These are phyloP conservation scores for Pythium scleroteichum DNA, from an alignment of 352 stramenopile genomes.

Conservation along the genomic window DNA sequence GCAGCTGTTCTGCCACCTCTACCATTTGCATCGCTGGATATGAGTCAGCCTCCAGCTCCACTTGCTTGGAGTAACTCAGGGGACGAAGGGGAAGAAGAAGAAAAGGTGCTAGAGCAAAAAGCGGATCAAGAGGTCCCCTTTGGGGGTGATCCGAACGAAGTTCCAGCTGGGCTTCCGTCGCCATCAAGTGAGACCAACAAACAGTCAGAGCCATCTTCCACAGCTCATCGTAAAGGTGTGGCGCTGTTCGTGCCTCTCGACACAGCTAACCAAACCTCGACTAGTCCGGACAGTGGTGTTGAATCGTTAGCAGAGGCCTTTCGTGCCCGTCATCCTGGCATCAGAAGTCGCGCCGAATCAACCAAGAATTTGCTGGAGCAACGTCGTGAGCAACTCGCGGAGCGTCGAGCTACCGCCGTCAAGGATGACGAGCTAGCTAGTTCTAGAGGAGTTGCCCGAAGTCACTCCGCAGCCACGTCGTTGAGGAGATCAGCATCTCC, in stretches of 20 bases:
- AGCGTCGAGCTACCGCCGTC: background rate
- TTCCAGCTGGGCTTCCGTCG: background rate
- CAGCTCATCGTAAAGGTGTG: background rate
- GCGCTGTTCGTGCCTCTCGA: constrained; percentile 18
- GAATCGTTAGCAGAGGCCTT: constrained; percentile 65
- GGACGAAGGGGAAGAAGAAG: background rate
- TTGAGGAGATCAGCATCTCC: too few relatives aligned
- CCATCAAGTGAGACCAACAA: too few relatives aligned
- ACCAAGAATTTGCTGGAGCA: constrained; percentile 33
- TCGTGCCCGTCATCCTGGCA: constrained; percentile 53
- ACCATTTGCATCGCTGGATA: constrained; percentile 42
- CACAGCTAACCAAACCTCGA: background rate
- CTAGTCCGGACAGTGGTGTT: background rate
- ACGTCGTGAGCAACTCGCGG: constrained; percentile 27
- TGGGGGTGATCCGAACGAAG: background rate
- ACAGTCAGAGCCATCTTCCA: too few relatives aligned
- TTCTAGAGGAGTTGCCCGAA: too few relatives aligned
- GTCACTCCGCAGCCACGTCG: too few relatives aligned
- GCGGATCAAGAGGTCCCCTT: background rate
- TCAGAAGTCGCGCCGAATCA: constrained; percentile 34
- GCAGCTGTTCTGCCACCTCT: constrained; percentile 32
- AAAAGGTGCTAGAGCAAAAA: background rate
- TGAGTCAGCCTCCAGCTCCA: constrained; percentile 45
- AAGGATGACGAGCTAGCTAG: constrained; percentile 3
- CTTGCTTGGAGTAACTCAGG: constrained; percentile 21